A percentile compares a stretch with the other conserved stretches of the same genome.
Conservation (phyloP, 768 basidiomycete species). For the Kwoniella sp. region DNA sequence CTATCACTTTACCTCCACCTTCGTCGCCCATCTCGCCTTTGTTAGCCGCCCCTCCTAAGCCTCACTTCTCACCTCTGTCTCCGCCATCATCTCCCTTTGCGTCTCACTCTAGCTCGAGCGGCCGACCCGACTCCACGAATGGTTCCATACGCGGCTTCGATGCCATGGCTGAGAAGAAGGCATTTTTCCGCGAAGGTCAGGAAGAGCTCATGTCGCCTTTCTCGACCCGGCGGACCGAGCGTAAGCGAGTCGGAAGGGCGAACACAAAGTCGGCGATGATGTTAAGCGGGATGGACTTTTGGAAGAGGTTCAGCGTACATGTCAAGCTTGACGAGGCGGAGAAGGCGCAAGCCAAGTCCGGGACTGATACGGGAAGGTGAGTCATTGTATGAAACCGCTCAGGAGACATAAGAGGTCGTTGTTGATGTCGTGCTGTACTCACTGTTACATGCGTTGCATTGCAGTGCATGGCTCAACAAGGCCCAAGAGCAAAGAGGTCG, state of each 20-base stretch:
- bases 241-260: conserved; percentile 11
- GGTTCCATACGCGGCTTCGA: conserved; percentile 41
- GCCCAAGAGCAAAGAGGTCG: conserved; percentile 14
- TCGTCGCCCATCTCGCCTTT: conserved; percentile 40
- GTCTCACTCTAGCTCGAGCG: neutral
- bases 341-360: conserved; percentile 8
- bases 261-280: conserved; percentile 14
- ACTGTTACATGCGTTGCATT: neutral
- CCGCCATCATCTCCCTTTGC: conserved; percentile 33
- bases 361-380: conserved; percentile 33
- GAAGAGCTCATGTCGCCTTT: conserved; percentile 41
- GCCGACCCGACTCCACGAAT: neutral
- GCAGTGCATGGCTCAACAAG: conserved; percentile 21
- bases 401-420: too few relatives aligned
- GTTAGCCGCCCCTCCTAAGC: conserved; percentile 37
- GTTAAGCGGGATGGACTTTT: conserved; percentile 40
- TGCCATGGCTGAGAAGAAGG: conserved; percentile 45
- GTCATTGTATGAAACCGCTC: neutral
- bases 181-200: conserved; percentile 46
- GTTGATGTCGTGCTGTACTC: too few relatives aligned
- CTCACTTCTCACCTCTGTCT: conserved; percentile 22
- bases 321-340: conserved; percentile 35
- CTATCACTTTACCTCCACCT: conserved; percentile 31
- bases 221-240: conserved; percentile 27
- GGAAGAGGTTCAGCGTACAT: conserved; percentile 48